Base-by-base conservation (phyloP, 345 rosid genomes). In the Syzygium oleosum region DNA sequence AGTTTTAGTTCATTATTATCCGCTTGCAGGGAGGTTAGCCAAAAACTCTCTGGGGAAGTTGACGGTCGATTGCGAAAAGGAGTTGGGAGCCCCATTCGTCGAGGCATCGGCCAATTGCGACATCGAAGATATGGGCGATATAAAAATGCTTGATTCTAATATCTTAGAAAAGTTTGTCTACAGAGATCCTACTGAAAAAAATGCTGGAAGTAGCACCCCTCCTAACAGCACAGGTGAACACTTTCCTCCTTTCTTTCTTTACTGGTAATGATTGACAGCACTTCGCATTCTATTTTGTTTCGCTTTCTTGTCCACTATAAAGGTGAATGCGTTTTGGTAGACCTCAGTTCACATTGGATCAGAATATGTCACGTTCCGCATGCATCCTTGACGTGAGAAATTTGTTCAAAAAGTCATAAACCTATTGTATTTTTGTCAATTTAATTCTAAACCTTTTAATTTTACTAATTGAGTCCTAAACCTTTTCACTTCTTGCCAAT, bases 11-110 rank as follows among this genome's bases (percentile, higher is more conserved):
- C 85, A 90, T 59, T 93, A 91, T 93, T 94, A 92, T 58, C 97
- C 96, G 23, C 91, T 95, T 52, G 93, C 97, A 4, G 96, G 97
- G 17, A 94, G 90, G 89, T 90, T 95, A 65, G 88, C 88, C 91
- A 92, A 94, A 54, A 43, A 88, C 55, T 86, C 78, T 31, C 88
- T 90, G 16, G 87, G 93, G 55, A 91, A 63, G 78, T 93, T 93
- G 73, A 52, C 29, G 56, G 86, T 94, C 58, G 90, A 34, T 29
- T 92, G 94, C 87, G 84, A 84, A 85, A 89, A 87, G 2, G 89
- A 89, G 12, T 59, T 27, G 7, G 95, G 97, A 41, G 97, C 93
- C 86, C 94, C 96, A 23, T 94, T 93, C 55, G 83, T 91, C 12
- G 94, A 54, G 46, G 93, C 95, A 16, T 86, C 89, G 5, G 87